A percentile compares a stretch with the other conserved stretches of the same genome.
phyloP scores from a whole-genome alignment of 108 stramenopile genomes.

The Cyclostephanos tholiformis region DNA sequence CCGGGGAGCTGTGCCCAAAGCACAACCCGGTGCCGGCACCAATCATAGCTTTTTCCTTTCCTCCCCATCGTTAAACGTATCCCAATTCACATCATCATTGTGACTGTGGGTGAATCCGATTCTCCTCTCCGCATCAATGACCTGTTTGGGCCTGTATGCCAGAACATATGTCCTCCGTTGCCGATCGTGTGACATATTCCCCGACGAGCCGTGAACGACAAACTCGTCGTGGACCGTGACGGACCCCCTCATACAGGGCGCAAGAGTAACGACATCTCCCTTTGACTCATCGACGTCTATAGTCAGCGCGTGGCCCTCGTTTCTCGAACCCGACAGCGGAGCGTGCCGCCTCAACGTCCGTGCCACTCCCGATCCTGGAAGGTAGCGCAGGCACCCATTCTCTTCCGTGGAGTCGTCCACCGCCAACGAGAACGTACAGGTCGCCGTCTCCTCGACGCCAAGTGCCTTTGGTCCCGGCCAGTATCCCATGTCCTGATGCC shows the following conservation, averaged over 20 bases:
- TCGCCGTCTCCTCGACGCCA: slow-evolving; percentile 50
- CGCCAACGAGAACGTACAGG: slow-evolving; percentile 57
- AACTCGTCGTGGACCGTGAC: slow-evolving; percentile 71
- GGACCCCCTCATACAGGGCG: slow-evolving; percentile 50
- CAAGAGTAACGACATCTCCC: slow-evolving; percentile 39
- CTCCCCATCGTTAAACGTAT: slow-evolving; percentile 57
- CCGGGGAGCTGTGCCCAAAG: too few species aligned
- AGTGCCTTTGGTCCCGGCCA: slow-evolving; percentile 56
- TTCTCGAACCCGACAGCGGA: slow-evolving; percentile 40
- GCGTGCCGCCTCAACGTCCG: slow-evolving; percentile 50
- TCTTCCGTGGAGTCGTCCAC: slow-evolving; percentile 58
- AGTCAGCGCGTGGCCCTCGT: slow-evolving; percentile 66
- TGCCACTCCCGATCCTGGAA: slow-evolving; percentile 49
- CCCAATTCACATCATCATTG: slow-evolving; percentile 73
- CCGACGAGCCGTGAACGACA: slow-evolving; percentile 65
- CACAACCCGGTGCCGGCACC: not conserved
- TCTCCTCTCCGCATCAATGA: slow-evolving; percentile 58
- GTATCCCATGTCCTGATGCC: slow-evolving; percentile 41
- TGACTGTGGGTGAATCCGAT: slow-evolving; percentile 72
- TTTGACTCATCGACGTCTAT: slow-evolving; percentile 46
- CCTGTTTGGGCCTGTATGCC: slow-evolving; percentile 56
- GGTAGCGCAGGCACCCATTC: slow-evolving; percentile 68
- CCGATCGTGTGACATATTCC: slow-evolving; percentile 48
- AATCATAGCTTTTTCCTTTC: slow-evolving; percentile 25
- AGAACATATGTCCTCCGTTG: slow-evolving; percentile 67